These are phyloP conservation scores for Leccinum disarticulatum DNA, from an alignment of 768 basidiomycete genomes.

Conservation along the genomic window DNA sequence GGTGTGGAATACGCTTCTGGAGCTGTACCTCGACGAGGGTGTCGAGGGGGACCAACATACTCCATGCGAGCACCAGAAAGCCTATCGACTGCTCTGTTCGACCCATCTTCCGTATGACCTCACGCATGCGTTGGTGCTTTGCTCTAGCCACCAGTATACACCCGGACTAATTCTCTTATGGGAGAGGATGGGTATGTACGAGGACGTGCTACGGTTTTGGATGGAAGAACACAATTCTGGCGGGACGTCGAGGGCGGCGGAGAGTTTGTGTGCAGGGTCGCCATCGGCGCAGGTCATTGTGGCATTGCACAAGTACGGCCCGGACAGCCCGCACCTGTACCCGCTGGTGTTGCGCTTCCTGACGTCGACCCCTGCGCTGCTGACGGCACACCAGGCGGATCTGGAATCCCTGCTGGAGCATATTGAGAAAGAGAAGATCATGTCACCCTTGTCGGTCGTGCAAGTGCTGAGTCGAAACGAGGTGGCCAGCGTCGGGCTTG, in stretches of 20 bases:
- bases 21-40: constrained; percentile 74
- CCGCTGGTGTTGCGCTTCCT: constrained; percentile 87
- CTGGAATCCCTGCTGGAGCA: constrained; percentile 69
- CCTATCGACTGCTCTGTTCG: constrained; percentile 67
- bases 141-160: constrained; percentile 80
- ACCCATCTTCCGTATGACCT: constrained; percentile 73
- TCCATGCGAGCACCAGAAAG: constrained; percentile 47
- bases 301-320: constrained; percentile 75
- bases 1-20: constrained; percentile 94
- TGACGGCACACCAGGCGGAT: constrained; percentile 70
- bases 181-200: constrained; percentile 95
- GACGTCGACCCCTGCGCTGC: constrained; percentile 74
- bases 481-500: constrained; percentile 86
- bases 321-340: constrained; percentile 71
- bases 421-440: constrained; percentile 77
- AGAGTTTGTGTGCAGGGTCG: constrained; percentile 21
- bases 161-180: constrained; percentile 86
- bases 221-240: constrained; percentile 61
- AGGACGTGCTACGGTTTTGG: constrained; percentile 91
- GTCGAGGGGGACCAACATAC: constrained; percentile 23
- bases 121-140: constrained; percentile 92
- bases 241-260: background rate
- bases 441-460: constrained; percentile 88
- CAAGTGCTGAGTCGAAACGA: constrained; percentile 86
- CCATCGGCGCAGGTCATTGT: constrained; percentile 55